Evolutionary conservation across 768 basidiomycete species (phyloP), one percentile per base, ranked within the genome.

Genomic region (Tulasnella calospora): DNA sequence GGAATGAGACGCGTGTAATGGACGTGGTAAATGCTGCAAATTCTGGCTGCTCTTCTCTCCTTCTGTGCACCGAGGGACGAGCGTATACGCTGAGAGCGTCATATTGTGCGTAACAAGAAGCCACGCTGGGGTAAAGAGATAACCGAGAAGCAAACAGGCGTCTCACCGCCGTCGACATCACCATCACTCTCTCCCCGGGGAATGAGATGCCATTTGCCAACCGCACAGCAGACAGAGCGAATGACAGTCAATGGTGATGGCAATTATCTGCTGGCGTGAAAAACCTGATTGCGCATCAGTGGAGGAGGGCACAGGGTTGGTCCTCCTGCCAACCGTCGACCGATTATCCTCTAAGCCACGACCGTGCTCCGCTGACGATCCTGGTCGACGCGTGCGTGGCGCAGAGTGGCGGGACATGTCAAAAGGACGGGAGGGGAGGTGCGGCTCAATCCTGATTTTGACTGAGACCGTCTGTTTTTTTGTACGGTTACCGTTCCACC

Each of bases 391-490:
- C 4, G 55, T n/a, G 55, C 2, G n/a, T 30, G 3, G 4, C 30
- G n/a, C 5, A 27, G 61, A 27, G 33, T 35, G 61, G 15, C 61
- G 61, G 30, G 61, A 35, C 30, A 33, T 67, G 61, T 67, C 51
- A 51, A 51, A 23, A 7, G 44, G 61, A 35, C 33, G 30, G 27
- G 61, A 35, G 19, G 30, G 61, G 61, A 33, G 30, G 27, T 35
- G 61, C 61, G 61, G 61, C 2, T 67, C 23, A 30, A 35, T 67
- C 61, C 61, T 67, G n/a, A 67, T 67, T 67, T 67, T 67, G 61
- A 67, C 61, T 67, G 61, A 67, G 61, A 67, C 61, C 61, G 61
- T 67, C 23, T 51, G 21, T 51, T 51, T 51, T 51, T 67, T 67
- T 15, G 61, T 67, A 35, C 30, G 61, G 30, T n/a, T 67, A 67